Conservation (phyloP, 2,329 filamentous ascomycete genomes). For the Apiospora aurea region DNA sequence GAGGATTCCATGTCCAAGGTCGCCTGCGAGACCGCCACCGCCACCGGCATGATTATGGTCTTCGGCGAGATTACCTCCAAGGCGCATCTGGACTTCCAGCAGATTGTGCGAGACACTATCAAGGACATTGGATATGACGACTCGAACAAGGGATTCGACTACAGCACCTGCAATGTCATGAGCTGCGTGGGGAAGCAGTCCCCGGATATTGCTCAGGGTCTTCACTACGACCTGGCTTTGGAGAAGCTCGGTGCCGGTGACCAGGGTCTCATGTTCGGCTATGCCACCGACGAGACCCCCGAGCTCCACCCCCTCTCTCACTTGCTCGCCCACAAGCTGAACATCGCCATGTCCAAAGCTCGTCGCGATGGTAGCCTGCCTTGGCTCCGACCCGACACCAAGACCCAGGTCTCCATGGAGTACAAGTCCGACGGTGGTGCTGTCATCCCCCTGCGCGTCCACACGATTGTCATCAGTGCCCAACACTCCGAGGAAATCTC, state of each 20-base stretch:
- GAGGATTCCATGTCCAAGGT: slow-evolving; percentile 98
- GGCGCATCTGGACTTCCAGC: slow-evolving; percentile 96
- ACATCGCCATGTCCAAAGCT: slow-evolving; percentile 90
- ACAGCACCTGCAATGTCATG: slow-evolving; percentile 99
- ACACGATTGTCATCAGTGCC: slow-evolving; percentile 96
- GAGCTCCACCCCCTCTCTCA: slow-evolving; percentile 96
- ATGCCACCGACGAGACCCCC: slow-evolving; percentile 98
- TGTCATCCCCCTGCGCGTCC: slow-evolving; percentile 88
- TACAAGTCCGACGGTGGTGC: slow-evolving; percentile 97
- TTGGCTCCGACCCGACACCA: slow-evolving; percentile 98
- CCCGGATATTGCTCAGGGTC: slow-evolving; percentile 97
- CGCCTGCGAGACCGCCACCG: slow-evolving; percentile 98
- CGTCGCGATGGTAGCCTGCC: slow-evolving; percentile 86
- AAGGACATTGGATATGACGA: slow-evolving; percentile 99
- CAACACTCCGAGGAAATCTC: slow-evolving; percentile 90
- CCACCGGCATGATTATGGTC: slow-evolving; percentile 99
- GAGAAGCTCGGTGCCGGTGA: slow-evolving; percentile 99
- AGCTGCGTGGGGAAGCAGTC: slow-evolving; percentile 99
- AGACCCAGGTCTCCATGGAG: slow-evolving; percentile 99
- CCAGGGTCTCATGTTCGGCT: slow-evolving; percentile 99
- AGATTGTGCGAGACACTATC: slow-evolving; percentile 91
- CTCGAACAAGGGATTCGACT: slow-evolving; percentile 98
- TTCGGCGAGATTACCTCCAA: slow-evolving; percentile 99
- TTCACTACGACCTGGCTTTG: slow-evolving; percentile 96
- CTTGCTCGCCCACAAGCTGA: slow-evolving; percentile 95